Evolutionary conservation across 2,329 filamentous ascomycete species (phyloP), one percentile per base, ranked within the genome.

Genomic region (Aspergillus fijiensis): DNA sequence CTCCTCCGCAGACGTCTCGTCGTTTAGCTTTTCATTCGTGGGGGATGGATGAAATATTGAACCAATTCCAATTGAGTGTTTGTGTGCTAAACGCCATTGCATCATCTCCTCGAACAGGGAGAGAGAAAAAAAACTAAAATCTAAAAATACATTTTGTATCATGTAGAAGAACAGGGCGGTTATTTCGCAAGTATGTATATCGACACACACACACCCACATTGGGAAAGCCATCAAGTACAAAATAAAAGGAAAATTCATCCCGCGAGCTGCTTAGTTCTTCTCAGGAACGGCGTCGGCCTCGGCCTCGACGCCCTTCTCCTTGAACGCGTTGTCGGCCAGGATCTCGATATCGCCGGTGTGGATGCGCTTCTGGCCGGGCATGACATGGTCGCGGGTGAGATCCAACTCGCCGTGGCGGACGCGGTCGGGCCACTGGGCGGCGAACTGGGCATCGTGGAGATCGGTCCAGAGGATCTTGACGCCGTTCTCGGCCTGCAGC

Each of bases 401-500:
- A 42, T 76, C 72, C 62, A 82, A 63, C 57, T 75, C 72, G 57
- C 75, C 78, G 61, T 82, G 80, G 6, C 72, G 65, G 50, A 81
- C 78, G 29, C 65, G 71, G n/a, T 70, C 67, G 11, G 79, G 77
- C 80, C 80, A 82, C 5, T 66, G 58, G 58, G 73, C 65, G 7
- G 80, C 79, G 60, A 69, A 74, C 42, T 72, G 71, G 29, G 78
- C 77, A 67, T 81, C 77, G 53, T 79, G 72, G 33, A 80, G 49
- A 67, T 82, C 77, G 16, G 72, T 74, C 80, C 80, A 82, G 57
- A 77, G 72, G 42, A 81, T 73, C 66, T 78, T 78, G 31, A 81
- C 75, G n/a, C 73, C 61, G 11, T 72, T 63, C 12, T 68, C 23
- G 4, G 21, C 63, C n/a, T 65, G 57, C 55, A 74, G 52, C 2